Evolutionary conservation across 805 yeast species (phyloP).

Genomic region (Yarrowia sp.): DNA sequence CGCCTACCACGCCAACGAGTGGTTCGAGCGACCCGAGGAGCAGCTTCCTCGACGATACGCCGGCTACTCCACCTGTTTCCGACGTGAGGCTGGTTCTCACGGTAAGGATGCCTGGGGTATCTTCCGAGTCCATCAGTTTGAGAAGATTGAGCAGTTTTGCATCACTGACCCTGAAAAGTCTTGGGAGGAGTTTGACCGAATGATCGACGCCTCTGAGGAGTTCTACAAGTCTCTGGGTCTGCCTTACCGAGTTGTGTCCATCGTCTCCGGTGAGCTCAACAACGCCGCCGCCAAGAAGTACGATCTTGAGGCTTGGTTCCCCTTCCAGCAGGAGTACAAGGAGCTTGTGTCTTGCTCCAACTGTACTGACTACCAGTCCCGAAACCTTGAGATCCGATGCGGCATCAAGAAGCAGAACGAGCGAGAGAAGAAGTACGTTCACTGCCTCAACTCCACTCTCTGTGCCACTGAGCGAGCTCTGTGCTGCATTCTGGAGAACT

Average conservation of each 20-base stretch:
- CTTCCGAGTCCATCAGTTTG: slow-evolving; percentile 97
- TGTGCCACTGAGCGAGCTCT: slow-evolving; percentile 98
- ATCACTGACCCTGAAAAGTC: slow-evolving; percentile 97
- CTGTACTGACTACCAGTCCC: slow-evolving; percentile 98
- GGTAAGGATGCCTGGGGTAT: slow-evolving; percentile 99
- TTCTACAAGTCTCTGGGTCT: slow-evolving; percentile 87
- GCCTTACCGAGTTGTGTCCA: slow-evolving; percentile 96
- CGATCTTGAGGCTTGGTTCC: slow-evolving; percentile 99
- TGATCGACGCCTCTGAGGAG: slow-evolving; percentile 88
- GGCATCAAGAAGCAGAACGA: slow-evolving; percentile 95
- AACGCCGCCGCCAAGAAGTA: slow-evolving; percentile 99
- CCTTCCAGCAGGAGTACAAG: slow-evolving; percentile 96
- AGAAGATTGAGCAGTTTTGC: slow-evolving; percentile 95
- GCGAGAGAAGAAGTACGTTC: slow-evolving; percentile 95
- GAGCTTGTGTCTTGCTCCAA: slow-evolving; percentile 97
- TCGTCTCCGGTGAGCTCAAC: slow-evolving; percentile 97
- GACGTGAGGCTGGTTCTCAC: slow-evolving; percentile 99
- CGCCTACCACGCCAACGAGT: slow-evolving; percentile 94
- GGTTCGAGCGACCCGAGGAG: slow-evolving; percentile 97
- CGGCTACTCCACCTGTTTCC: slow-evolving; percentile 97
- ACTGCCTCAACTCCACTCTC: slow-evolving; percentile 94
- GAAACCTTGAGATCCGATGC: slow-evolving; percentile 97
- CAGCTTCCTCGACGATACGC: slow-evolving; percentile 96
- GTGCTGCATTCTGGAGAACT: slow-evolving; percentile 95
- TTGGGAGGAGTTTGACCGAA: slow-evolving; percentile 94